Evolutionary conservation across 345 rosid genomes (phyloP), one percentile per base, ranked within the genome.

Genomic region (Rubroshorea leprosula): DNA sequence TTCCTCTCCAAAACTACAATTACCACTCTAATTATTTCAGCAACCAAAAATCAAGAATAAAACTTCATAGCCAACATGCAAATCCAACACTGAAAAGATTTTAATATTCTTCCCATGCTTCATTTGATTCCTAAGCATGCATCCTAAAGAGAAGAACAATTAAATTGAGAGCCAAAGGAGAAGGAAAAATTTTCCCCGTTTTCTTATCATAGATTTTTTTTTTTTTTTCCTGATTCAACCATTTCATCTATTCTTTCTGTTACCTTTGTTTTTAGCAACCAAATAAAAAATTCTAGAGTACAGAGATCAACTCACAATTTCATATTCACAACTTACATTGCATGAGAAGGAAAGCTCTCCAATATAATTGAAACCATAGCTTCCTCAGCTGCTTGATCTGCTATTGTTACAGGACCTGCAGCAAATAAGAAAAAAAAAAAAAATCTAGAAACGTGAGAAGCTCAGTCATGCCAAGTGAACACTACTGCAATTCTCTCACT

Each of bases 381-480:
- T 60, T 93, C 99, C 63, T 87, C 99, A 45, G 99, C 99, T 59
- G 78, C 80, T 75, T 69, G 87, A 73, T 89, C 97, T 5, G 97
- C 97, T 60, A 93, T 82, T 18, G 97, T 93, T 39, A 93, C 97
- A n/a, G 97, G 99, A 68, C 99, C 99, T 93, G 64, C 26, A 70
- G 8, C n/a, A 7, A n/a, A 24, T 2, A 13, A 35, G 7, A 17
- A 21, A 7, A 48, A 48, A 7, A 17, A 2, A 17, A 5, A 4
- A 19, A 49, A 21, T 3, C 9, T 19, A 49, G 53, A 15, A 49
- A 17, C 10, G n/a, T 19, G 23, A 19, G n/a, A 21, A 49, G 45
- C 16, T 41, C 3, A 41, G 9, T 41, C 16, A 41, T 41, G 45
- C 45, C 35, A 29, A 29, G 35, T 4, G 35, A 29, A 29, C 35